Evolutionary conservation across 2,329 filamentous ascomycete genomes (phyloP).

Genomic region (Botryosphaeria dothidea): DNA sequence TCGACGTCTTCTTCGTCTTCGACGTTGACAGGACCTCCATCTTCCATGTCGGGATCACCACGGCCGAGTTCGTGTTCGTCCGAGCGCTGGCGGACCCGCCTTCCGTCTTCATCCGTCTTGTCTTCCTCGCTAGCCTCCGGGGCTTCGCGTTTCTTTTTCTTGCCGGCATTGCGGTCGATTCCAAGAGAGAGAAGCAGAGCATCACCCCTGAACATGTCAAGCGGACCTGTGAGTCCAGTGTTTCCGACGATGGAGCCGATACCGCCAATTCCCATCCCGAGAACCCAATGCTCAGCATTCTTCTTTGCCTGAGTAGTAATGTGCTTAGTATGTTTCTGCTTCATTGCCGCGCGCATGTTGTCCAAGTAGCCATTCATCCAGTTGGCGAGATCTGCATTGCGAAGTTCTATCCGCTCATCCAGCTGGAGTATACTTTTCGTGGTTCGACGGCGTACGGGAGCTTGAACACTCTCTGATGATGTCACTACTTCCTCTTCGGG

Average conservation of each 20-base stretch:
- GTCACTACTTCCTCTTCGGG: constrained; percentile 27
- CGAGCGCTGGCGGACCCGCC: constrained; percentile 34
- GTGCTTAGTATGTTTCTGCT: constrained; percentile 47
- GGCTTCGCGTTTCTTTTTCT: constrained; percentile 34
- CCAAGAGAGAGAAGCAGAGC: constrained; percentile 53
- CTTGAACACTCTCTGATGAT: constrained; percentile 37
- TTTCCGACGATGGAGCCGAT: constrained; percentile 51
- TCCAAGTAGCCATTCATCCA: constrained; percentile 61
- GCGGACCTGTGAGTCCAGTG: constrained; percentile 47
- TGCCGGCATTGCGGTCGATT: constrained; percentile 28
- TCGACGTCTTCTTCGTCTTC: constrained; percentile 57
- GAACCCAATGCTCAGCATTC: constrained; percentile 64
- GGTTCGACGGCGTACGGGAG: constrained; percentile 42
- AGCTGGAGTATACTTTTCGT: constrained; percentile 43
- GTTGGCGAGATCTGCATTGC: constrained; percentile 56
- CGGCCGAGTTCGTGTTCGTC: constrained; percentile 35
- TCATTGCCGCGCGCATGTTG: constrained; percentile 58
- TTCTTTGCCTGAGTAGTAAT: constrained; percentile 55
- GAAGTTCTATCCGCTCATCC: constrained; percentile 55
- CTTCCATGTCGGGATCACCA: constrained; percentile 22
- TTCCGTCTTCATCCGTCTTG: constrained; percentile 27
- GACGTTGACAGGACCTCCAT: neutral
- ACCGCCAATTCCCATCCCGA: constrained; percentile 57
- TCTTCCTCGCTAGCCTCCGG: constrained; percentile 36
- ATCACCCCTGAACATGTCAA: constrained; percentile 61